These are phyloP conservation scores for Verticillium longisporum DNA, from an alignment of 2,329 filamentous ascomycete species.

Conservation along the genomic window DNA sequence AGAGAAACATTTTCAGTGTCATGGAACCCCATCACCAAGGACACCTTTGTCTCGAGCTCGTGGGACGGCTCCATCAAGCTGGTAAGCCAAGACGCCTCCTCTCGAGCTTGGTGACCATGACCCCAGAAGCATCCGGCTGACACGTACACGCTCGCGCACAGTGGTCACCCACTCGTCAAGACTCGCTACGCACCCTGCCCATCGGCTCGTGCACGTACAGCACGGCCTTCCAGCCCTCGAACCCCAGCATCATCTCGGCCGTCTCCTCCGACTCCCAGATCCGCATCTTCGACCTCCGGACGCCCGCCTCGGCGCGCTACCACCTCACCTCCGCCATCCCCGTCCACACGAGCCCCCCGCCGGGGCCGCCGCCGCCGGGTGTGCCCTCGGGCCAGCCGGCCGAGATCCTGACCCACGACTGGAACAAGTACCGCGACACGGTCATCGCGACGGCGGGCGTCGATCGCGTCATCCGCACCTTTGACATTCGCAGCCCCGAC, in stretches of 20 bases:
- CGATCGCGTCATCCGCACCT: slow-evolving; percentile 78
- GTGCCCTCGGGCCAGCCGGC: slow-evolving; percentile 50
- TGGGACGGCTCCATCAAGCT: slow-evolving; percentile 98
- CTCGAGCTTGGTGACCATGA: background rate
- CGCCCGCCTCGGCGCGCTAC: slow-evolving; percentile 77
- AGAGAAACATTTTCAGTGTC: slow-evolving; percentile 87
- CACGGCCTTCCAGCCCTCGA: slow-evolving; percentile 83
- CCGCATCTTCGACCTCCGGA: slow-evolving; percentile 85
- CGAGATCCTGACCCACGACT: slow-evolving; percentile 91
- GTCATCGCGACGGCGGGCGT: slow-evolving; percentile 85
- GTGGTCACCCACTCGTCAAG: slow-evolving; percentile 76
- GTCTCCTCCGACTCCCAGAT: slow-evolving; percentile 86
- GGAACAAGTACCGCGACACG: slow-evolving; percentile 93
- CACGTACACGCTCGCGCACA: slow-evolving; percentile 18
- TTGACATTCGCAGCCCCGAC: slow-evolving; percentile 75
- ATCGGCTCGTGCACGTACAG: slow-evolving; percentile 93
- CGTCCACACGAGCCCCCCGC: slow-evolving; percentile 60
- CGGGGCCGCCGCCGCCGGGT: slow-evolving; percentile 26
- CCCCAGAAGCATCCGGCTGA: background rate
- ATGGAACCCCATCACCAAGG: slow-evolving; percentile 89
- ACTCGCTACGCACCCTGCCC: slow-evolving; percentile 78
- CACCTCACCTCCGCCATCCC: slow-evolving; percentile 79
- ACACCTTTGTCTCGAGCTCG: slow-evolving; percentile 82
- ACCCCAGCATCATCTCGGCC: slow-evolving; percentile 76
- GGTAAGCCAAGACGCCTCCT: slow-evolving; percentile 28